These are phyloP conservation scores for Leptosphaerulina australis DNA, from an alignment of 2,329 filamentous ascomycete genomes.

Conservation along the genomic window DNA sequence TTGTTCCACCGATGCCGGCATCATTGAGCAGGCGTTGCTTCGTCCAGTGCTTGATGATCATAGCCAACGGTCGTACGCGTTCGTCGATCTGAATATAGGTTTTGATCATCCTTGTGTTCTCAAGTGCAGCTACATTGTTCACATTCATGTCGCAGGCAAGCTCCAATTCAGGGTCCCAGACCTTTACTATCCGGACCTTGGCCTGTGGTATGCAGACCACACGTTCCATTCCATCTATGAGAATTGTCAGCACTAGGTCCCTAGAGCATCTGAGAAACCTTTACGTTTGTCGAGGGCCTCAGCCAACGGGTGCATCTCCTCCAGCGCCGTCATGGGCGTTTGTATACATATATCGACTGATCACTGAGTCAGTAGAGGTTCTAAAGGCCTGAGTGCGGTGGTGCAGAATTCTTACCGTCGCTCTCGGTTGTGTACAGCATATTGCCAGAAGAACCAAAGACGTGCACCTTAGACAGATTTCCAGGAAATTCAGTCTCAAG, in stretches of 20 bases:
- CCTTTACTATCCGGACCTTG: conserved; percentile 97
- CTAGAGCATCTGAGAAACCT: conserved; percentile 43
- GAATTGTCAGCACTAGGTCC: conserved; percentile 41
- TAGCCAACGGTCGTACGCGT: conserved; percentile 86
- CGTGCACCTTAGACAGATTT: conserved; percentile 84
- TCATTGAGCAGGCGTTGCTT: conserved; percentile 92
- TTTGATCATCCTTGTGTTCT: conserved; percentile 97
- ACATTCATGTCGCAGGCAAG: conserved; percentile 98
- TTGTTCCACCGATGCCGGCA: conserved; percentile 88
- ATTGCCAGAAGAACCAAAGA: conserved; percentile 99
- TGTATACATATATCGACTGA: conserved; percentile 97
- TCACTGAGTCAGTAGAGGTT: conserved; percentile 31
- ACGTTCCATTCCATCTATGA: conserved; percentile 88
- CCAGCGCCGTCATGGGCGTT: conserved; percentile 83
- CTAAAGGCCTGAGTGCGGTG: background rate
- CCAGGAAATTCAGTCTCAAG: conserved; percentile 92
- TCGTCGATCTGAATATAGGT: conserved; percentile 95
- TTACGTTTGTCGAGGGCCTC: conserved; percentile 83
- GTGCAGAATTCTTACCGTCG: conserved; percentile 68
- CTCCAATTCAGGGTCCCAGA: conserved; percentile 92
- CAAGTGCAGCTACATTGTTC: conserved; percentile 92
- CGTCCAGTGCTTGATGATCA: conserved; percentile 98
- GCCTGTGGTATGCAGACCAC: conserved; percentile 93
- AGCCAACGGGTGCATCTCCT: conserved; percentile 89
- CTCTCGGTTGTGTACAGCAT: conserved; percentile 93